Conservation (phyloP, 192 early-diverging fungal genomes). For the Spizellomyces punctatus region DNA sequence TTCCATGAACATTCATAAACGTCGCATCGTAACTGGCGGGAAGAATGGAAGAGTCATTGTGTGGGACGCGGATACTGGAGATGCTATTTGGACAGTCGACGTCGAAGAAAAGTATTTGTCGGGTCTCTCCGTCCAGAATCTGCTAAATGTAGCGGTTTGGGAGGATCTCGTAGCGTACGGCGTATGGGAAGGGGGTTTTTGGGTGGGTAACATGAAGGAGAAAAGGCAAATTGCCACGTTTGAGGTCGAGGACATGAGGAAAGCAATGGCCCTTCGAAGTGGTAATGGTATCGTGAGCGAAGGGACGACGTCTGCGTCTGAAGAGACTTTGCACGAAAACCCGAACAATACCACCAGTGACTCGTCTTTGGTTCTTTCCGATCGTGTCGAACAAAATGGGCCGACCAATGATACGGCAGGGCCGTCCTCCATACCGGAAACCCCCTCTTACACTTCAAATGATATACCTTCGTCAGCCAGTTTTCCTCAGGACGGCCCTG, state of each 20-base stretch:
- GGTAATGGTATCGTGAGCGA: background rate
- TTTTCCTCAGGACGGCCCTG: background rate
- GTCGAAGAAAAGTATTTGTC: conserved; percentile 32
- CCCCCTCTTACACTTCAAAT: background rate
- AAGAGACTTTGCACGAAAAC: background rate
- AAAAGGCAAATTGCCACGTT: conserved; percentile 20
- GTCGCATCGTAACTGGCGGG: conserved; percentile 37
- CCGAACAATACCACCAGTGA: background rate
- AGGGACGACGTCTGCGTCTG: background rate
- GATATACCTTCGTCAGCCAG: background rate
- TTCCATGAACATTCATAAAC: conserved; percentile 44
- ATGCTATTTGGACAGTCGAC: conserved; percentile 10
- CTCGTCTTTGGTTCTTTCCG: background rate
- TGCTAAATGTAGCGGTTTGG: conserved; percentile 42
- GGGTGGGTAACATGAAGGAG: conserved; percentile 19
- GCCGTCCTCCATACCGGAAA: background rate
- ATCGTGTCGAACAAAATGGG: too few species aligned
- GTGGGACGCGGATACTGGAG: conserved; percentile 36
- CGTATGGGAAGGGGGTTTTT: conserved; percentile 33
- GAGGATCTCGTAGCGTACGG: conserved; percentile 43
- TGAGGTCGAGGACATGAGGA: background rate
- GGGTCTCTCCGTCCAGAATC: conserved; percentile 19
- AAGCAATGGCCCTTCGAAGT: background rate
- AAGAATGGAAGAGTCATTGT: conserved; percentile 37
- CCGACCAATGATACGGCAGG: too few species aligned